Evolutionary conservation across 495 filamentous ascomycete genomes (phyloP), one percentile per base, ranked within the genome.

Genomic region (Daldinia caldariorum): DNA sequence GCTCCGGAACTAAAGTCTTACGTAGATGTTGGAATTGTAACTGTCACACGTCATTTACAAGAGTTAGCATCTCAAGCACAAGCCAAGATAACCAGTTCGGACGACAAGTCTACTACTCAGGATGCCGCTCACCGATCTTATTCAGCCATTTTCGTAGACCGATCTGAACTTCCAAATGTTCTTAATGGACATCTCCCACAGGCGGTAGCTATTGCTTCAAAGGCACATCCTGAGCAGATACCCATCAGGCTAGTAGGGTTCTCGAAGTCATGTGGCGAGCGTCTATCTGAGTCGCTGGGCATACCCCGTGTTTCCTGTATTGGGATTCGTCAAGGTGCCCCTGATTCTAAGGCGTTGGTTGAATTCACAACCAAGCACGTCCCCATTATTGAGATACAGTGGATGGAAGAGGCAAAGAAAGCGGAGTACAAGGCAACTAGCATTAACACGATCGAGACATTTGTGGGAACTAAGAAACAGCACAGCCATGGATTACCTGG

Each of bases 111-210:
- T 38, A 34, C 61, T 32, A 43, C 20, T 41, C 45, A 62, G 57
- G 38, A 45, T 53, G 8, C 61, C 39, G 67, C 64, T 2, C 63
- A 58, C 61, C 67, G 41, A 26, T 45, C 43, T 41, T 79, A 86
- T 57, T 79, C 81, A 10, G 79, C 80, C 10, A 79, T 91, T 22
- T 90, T 90, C 67, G 81, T 86, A 37, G 75, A 82, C 29, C 80
- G 80, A 47, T 84, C 83, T 29, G 81, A 79, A 14, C 83, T 84
- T 35, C 80, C 86, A 14, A 76, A 82, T 32, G 74, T 80, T 14
- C 80, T 88, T 47, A 78, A 88, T 74, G 81, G 82, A 8, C 89
- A 91, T 69, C 81, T 91, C 43, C 89, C 89, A 26, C 81, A 85
- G 54, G 84, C 89, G 72, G 79, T 84, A 7, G 79, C 79, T 22